Evolutionary conservation across 257 asterid species (phyloP).

Genomic region (Solanum piurae): DNA sequence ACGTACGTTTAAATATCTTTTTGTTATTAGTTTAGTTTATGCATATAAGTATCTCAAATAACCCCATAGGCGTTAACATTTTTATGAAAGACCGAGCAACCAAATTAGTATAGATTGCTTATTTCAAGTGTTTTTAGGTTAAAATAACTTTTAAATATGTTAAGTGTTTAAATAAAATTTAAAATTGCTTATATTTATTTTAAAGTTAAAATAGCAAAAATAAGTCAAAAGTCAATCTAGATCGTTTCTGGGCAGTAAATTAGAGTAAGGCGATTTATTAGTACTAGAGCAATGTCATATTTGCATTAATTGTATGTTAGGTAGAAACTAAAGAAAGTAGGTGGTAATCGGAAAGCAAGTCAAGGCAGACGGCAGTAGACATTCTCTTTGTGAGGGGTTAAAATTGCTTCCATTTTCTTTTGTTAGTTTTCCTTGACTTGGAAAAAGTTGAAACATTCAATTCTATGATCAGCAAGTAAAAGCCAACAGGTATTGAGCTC

Average conservation of each 20-base stretch:
- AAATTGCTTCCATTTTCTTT: neutral
- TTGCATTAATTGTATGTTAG: neutral
- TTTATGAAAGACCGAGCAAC: neutral
- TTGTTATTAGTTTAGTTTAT: neutral
- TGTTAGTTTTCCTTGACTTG: no score
- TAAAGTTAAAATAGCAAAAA: no score
- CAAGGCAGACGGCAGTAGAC: neutral
- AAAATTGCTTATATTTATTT: no score
- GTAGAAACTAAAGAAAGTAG: neutral
- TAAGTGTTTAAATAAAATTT: no score
- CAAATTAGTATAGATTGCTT: neutral
- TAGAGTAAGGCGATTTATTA: neutral
- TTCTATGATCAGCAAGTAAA: neutral
- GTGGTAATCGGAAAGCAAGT: neutral
- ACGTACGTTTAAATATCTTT: neutral
- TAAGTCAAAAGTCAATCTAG: no score
- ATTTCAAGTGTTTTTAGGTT: no score
- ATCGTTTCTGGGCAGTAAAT: neutral
- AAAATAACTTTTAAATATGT: no score
- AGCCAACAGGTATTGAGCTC: neutral
- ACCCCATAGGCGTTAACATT: neutral
- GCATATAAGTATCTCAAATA: neutral
- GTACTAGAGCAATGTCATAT: no score
- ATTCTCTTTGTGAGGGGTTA: neutral
- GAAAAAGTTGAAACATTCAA: neutral